Percentiles rank a stretch among this genome's conserved stretches.
These are phyloP conservation scores for Fusarium pseudoanthophilum DNA, from an alignment of 2,329 filamentous ascomycete genomes.

Conservation along the genomic window DNA sequence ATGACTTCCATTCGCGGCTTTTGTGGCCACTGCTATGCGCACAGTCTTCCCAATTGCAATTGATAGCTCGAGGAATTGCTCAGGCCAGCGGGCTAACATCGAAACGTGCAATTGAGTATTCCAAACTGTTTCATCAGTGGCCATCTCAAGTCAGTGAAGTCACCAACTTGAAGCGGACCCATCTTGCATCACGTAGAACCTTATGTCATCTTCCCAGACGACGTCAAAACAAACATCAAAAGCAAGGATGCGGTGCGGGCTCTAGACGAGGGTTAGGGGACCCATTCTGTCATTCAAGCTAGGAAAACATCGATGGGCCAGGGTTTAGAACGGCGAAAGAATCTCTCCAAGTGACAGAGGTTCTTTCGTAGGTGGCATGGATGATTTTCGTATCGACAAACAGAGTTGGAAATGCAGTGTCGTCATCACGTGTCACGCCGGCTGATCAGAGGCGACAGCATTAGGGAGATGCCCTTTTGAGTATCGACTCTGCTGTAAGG, in stretches of 20 bases:
- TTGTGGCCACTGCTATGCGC: background rate
- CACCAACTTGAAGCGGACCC: background rate
- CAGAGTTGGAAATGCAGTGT: constrained; percentile 24
- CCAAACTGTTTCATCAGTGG: background rate
- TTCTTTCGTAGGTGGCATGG: constrained; percentile 28
- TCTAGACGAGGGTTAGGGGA: background rate
- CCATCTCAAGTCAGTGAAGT: background rate
- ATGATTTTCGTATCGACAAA: constrained; percentile 25
- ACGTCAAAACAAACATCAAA: constrained; percentile 38
- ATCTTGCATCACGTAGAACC: background rate
- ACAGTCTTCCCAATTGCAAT: background rate
- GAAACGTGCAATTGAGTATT: background rate
- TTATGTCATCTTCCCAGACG: constrained; percentile 29
- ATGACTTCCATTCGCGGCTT: background rate
- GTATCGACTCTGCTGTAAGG: constrained; percentile 17
- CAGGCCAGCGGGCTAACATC: background rate
- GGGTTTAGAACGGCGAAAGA: constrained; percentile 18
- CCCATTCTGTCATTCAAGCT: background rate
- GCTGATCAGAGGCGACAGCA: constrained; percentile 28
- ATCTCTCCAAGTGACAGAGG: constrained; percentile 5
- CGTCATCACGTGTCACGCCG: constrained; percentile 40
- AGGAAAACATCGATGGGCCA: background rate
- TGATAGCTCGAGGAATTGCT: background rate
- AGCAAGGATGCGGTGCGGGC: constrained; percentile 12
- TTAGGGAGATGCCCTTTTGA: constrained; percentile 7